Conservation (phyloP, 768 basidiomycete genomes). For the Phlebiopsis flavidoalba region DNA sequence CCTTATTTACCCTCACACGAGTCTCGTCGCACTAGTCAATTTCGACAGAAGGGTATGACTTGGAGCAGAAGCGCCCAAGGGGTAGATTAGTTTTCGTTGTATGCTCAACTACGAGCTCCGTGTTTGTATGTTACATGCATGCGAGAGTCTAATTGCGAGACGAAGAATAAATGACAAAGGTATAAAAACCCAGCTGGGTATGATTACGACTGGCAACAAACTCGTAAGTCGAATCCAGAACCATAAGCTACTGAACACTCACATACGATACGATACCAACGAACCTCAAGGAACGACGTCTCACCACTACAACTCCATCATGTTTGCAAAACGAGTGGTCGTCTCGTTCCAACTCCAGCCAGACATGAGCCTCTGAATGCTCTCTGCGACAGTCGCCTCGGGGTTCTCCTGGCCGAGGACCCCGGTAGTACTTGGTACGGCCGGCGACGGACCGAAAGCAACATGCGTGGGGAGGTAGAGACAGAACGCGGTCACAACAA, state of each 20-base stretch:
- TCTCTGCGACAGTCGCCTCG: constrained; percentile 5
- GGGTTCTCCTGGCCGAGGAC: constrained; percentile 46
- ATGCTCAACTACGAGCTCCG: no score
- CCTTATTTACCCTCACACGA: no score
- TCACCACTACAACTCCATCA: not conserved
- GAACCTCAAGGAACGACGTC: not conserved
- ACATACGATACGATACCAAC: not conserved
- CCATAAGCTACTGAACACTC: not conserved
- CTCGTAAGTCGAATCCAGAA: no score
- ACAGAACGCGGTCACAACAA: constrained; percentile 46
- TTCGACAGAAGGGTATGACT: no score
- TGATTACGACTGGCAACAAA: no score
- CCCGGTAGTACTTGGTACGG: constrained; percentile 44
- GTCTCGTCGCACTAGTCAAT: no score
- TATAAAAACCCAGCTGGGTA: no score
- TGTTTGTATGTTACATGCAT: no score
- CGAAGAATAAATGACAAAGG: no score
- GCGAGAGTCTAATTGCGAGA: no score
- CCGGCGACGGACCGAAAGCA: constrained; percentile 43
- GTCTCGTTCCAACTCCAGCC: constrained; percentile 1
- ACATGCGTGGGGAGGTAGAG: constrained; percentile 58
- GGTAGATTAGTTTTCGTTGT: no score
- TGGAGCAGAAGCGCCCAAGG: no score
- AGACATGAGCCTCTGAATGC: not conserved
- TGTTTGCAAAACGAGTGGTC: not conserved